Evolutionary conservation across 257 asterid genomes (phyloP).

Genomic region (Vinca minor): DNA sequence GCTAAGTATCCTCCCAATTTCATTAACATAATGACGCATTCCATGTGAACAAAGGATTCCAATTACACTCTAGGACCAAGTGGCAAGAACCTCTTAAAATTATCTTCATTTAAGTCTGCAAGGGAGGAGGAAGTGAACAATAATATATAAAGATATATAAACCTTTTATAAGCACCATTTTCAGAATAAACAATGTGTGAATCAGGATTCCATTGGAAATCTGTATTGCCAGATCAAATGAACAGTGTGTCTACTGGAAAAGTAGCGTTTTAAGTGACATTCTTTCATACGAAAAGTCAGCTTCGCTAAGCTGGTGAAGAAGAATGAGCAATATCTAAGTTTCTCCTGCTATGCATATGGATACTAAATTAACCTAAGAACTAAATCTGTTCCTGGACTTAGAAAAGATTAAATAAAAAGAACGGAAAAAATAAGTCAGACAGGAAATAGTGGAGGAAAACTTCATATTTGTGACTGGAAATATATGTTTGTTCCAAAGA

Average conservation of each 20-base stretch:
- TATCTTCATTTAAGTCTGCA: not conserved
- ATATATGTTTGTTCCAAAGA: conserved; percentile 6
- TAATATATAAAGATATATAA: not conserved
- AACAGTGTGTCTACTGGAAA: not conserved
- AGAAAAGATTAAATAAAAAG: not conserved
- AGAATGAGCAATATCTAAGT: conserved; percentile 5
- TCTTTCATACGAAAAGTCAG: conserved; percentile 7
- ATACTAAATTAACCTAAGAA: conserved; percentile 6
- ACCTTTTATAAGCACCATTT: not conserved
- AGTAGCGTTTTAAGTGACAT: not conserved
- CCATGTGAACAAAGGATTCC: not conserved
- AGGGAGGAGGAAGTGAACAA: not conserved
- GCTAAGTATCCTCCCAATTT: too few relatives aligned
- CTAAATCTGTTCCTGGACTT: not conserved
- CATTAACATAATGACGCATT: not conserved
- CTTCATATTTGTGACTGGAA: not conserved
- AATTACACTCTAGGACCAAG: not conserved
- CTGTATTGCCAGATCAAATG: not conserved
- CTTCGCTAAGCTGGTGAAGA: not conserved
- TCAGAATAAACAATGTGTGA: not conserved
- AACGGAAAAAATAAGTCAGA: not conserved
- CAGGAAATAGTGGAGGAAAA: not conserved
- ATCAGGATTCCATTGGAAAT: not conserved
- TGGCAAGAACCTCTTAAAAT: not conserved
- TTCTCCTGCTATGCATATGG: conserved; percentile 1